A percentile compares a stretch with the other conserved stretches of the same genome.
Evolutionary conservation across 148 eudicot species (phyloP).

Genomic region (Nepenthes gracilis): DNA sequence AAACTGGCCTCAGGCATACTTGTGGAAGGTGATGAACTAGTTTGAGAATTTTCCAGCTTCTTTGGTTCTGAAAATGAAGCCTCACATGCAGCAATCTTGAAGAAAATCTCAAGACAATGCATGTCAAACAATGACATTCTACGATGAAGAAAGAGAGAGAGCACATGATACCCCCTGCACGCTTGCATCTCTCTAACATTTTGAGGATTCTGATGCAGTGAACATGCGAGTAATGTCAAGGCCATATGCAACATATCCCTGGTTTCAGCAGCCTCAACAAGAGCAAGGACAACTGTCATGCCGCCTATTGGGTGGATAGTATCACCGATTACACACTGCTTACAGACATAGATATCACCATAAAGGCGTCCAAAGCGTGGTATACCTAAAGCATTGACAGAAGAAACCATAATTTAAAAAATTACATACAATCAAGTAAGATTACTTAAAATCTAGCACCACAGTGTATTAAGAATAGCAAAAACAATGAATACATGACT

Average conservation of each 20-base stretch:
- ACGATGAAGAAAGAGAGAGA: constrained; percentile 73
- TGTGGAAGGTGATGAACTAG: constrained; percentile 32
- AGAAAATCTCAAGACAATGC: constrained; percentile 90
- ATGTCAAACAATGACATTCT: constrained; percentile 93
- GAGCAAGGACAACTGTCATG: constrained; percentile 87
- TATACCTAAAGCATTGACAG: constrained; percentile 44
- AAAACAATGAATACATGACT: not conserved
- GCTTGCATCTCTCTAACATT: constrained; percentile 89
- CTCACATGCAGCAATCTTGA: constrained; percentile 98
- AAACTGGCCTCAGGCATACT: constrained; percentile 43
- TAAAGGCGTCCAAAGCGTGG: constrained; percentile 97
- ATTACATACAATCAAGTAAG: not conserved
- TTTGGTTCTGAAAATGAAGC: constrained; percentile 89
- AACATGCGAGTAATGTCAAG: constrained; percentile 78
- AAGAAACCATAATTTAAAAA: not conserved
- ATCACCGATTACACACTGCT: constrained; percentile 88
- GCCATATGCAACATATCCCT: constrained; percentile 97
- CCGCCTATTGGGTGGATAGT: constrained; percentile 89
- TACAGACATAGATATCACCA: constrained; percentile 80
- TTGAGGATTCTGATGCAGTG: constrained; percentile 95
- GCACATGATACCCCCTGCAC: constrained; percentile 89
- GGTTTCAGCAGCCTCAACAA: constrained; percentile 97
- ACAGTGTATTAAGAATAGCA: not conserved
- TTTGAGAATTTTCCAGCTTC: constrained; percentile 36
- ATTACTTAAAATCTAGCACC: not conserved